Conservation (phyloP, 805 yeast species). For the Schizosaccharomyces osmophilus region DNA sequence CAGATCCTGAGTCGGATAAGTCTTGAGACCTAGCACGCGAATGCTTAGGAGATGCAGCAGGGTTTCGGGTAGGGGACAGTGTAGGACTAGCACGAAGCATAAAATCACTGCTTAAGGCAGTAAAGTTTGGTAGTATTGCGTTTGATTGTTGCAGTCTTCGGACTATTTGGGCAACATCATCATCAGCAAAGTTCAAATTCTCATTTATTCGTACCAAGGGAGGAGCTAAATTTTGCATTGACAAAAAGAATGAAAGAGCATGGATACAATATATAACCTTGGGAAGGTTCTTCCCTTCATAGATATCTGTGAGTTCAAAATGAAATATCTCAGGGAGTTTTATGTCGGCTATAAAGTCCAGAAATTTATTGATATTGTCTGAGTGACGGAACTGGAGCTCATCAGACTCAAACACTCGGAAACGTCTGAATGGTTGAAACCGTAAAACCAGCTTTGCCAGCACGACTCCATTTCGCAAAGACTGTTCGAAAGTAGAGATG, state of each 20-base stretch:
- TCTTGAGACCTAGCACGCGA: not conserved
- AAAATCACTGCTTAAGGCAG: conserved; percentile 23
- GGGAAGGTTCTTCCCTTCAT: conserved; percentile 77
- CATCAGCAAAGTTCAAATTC: conserved; percentile 34
- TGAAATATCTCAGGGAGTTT: conserved; percentile 61
- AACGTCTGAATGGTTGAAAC: conserved; percentile 41
- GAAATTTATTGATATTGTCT: conserved; percentile 51
- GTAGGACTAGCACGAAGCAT: not conserved
- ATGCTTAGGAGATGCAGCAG: not conserved
- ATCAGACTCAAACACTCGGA: conserved; percentile 28
- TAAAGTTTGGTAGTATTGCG: conserved; percentile 53
- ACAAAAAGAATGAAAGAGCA: conserved; percentile 56
- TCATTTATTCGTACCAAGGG: conserved; percentile 36
- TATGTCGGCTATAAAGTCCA: conserved; percentile 31
- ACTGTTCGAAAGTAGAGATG: conserved; percentile 35
- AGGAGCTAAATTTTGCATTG: conserved; percentile 32
- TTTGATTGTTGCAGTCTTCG: conserved; percentile 36
- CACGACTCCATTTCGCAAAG: conserved; percentile 60
- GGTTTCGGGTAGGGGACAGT: not conserved
- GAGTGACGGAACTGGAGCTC: conserved; percentile 63
- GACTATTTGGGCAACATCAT: conserved; percentile 46
- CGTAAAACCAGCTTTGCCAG: conserved; percentile 55
- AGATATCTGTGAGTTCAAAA: conserved; percentile 78
- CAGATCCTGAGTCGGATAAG: conserved; percentile 1
- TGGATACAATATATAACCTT: conserved; percentile 83